Percentiles rank a stretch among this genome's conserved stretches.
phyloP scores from a whole-genome alignment of 176 grass and related monocot genomes.

The Carex littledalei region DNA sequence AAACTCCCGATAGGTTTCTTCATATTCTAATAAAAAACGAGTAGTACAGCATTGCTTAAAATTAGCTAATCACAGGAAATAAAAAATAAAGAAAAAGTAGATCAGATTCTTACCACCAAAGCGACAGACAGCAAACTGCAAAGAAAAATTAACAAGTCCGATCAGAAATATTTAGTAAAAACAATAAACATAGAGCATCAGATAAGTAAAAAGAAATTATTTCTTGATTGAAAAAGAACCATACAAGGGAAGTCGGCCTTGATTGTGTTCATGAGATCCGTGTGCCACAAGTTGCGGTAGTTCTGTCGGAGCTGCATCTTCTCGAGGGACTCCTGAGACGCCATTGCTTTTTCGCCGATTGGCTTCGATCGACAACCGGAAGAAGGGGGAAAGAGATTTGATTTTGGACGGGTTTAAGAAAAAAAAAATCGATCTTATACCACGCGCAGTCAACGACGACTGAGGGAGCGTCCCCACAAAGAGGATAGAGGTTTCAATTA shows the following conservation, averaged over 20 bases:
- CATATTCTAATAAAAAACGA: not conserved
- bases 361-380: slow-evolving; percentile 1
- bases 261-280: slow-evolving; percentile 69
- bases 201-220: not conserved
- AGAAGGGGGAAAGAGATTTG: slow-evolving; percentile 10
- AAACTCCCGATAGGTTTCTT: not conserved
- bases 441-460: slow-evolving; percentile 12
- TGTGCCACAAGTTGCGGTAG: slow-evolving; percentile 95
- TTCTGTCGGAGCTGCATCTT: slow-evolving; percentile 91
- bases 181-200: not conserved
- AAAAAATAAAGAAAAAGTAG: not conserved
- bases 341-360: slow-evolving; percentile 14
- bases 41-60: not conserved
- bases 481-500: not conserved
- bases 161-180: slow-evolving; percentile 2
- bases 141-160: not conserved
- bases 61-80: not conserved
- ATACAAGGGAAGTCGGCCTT: slow-evolving; percentile 74
- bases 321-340: slow-evolving; percentile 61
- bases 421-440: not conserved
- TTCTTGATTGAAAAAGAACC: not conserved
- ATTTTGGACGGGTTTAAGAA: not conserved
- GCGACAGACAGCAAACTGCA: slow-evolving; percentile 87
- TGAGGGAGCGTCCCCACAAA: not conserved
- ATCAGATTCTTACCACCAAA: slow-evolving; percentile 66